Evolutionary conservation across 1,284 basidiomycete genomes (phyloP).

Genomic region (Moesziomyces globuligerus): DNA sequence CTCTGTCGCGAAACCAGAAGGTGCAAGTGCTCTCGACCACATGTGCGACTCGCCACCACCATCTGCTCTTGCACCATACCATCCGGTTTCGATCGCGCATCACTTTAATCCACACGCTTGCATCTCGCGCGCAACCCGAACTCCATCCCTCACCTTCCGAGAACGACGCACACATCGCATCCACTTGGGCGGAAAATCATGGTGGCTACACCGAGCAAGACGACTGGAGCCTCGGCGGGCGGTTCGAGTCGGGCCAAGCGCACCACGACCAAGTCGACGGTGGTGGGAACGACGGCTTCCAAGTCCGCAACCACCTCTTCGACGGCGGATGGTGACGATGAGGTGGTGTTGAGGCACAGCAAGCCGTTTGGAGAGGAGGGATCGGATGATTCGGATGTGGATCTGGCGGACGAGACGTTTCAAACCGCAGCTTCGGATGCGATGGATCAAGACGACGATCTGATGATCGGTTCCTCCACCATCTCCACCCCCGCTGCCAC

Average conservation of each 20-base stretch:
- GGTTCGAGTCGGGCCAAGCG: conserved; percentile 19
- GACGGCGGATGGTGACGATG: conserved; percentile 3
- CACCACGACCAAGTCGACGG: conserved; percentile 13
- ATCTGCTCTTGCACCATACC: too few species aligned
- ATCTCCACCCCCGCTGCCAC: conserved; percentile 1
- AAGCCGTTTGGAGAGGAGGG: conserved; percentile 48
- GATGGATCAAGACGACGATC: conserved; percentile 39
- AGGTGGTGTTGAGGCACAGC: conserved; percentile 30
- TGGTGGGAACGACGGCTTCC: conserved; percentile 25
- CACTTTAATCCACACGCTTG: too few species aligned
- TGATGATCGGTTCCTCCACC: conserved; percentile 39
- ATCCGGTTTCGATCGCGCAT: too few species aligned
- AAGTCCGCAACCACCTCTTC: too few species aligned
- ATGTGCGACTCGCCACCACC: too few species aligned
- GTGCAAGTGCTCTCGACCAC: too few species aligned
- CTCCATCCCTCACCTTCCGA: too few species aligned
- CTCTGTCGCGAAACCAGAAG: too few species aligned
- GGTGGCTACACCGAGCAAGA: conserved; percentile 34
- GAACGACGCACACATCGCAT: too few species aligned
- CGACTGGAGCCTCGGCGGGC: conserved; percentile 4
- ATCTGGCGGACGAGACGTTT: conserved; percentile 33
- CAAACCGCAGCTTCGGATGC: conserved; percentile 15
- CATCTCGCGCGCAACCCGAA: too few species aligned
- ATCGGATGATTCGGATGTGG: conserved; percentile 39
- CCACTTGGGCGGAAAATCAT: too few species aligned